Evolutionary conservation across 164 flowering plant genomes (phyloP), one percentile per base, ranked within the genome.

Genomic region (Magnolia sinica): DNA sequence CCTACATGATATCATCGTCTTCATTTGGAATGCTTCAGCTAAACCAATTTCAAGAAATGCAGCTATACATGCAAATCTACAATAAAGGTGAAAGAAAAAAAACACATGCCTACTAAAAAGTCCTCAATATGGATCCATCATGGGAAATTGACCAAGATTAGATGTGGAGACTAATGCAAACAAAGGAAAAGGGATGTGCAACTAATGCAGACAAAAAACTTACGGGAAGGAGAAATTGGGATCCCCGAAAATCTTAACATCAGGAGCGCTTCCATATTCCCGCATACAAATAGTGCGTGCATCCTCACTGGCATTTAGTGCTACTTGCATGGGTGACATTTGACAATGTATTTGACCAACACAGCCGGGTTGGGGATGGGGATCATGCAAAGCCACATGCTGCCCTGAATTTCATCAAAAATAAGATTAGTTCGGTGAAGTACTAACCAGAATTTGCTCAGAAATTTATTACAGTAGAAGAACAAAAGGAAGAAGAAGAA

Each of bases 361-460:
- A 76, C 86, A 79, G 75, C 92, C 87, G 59, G 96, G 98, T 79
- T 82, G 88, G 0, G 94, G 98, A 73, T 92, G 22, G 97, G 45
- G 96, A 76, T 95, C 92, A 74, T 93, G 99, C 88, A 95, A 83
- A 51, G 90, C 99, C 74, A 95, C 99, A 75, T 95, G 98, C 89
- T 95, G 99, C 80, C 98, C 98, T 95, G 91, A 81, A 78, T 79
- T 76, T 22, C 55, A 83, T 16, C 74, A 70, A 75, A 69, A 77
- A 68, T 37, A 69, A 79, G 73, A 24, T 63, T 64, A 23, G 45
- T 31, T 73, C 45, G 78, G 58, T 50, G 18, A 7, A 55, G 9
- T 16, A 55, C 13, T 55, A 16, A 55, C 19, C 61, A 55, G 3
- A 10, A 55, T 10, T 55, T 16, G 16, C 13, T 16, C 10, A 55